Base-by-base conservation (phyloP, 139 green algal genomes). In the Yamagishiella unicocca region DNA sequence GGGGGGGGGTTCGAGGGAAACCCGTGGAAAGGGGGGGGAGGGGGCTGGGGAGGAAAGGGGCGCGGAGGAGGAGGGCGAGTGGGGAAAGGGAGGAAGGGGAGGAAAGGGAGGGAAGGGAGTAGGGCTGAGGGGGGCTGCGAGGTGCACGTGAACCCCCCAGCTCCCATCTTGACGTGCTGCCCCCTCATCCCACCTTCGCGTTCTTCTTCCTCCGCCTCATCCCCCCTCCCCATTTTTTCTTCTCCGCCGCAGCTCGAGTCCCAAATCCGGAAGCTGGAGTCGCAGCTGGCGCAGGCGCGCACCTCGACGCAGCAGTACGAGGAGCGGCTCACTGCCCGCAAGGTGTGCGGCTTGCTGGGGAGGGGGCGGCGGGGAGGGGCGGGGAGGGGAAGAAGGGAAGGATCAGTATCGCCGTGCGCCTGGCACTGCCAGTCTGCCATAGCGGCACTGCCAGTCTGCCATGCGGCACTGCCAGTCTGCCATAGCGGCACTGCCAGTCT, bases 191-290 rank as follows among this genome's bases (percentile, higher is more conserved):
- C 50, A 17, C 14, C 12, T 17, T 58, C 50, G 14, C 14, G 14
- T 58, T 12, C 50, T 58, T 58, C 50, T 17, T 17, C 17, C 17
- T 58, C 50, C n/a, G n/a, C n/a, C n/a, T n/a, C 70, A 53, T 40
- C 43, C 43, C n/a, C 45, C 25, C 22, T 80, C n/a, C n/a, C 72
- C 10, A 42, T 31, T n/a, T n/a, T n/a, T n/a, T n/a, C n/a, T n/a
- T n/a, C n/a, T n/a, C n/a, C n/a, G n/a, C 27, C 40, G 35, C 74
- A 84, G 84, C 84, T 89, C 22, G 84, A 88, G 82, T 50, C 82
- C 17, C 82, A 88, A 70, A 45, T 81, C 10, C 73, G 74, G 6
- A 78, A 78, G 73, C 31, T 89, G 84, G 84, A 89, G 84, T 37
- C 37, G n/a, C 84, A 89, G 84, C 84, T 90, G 46, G 54, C 64